Evolutionary conservation across 2,329 filamentous ascomycete species (phyloP).

Genomic region (Fusarium austroafricanum): DNA sequence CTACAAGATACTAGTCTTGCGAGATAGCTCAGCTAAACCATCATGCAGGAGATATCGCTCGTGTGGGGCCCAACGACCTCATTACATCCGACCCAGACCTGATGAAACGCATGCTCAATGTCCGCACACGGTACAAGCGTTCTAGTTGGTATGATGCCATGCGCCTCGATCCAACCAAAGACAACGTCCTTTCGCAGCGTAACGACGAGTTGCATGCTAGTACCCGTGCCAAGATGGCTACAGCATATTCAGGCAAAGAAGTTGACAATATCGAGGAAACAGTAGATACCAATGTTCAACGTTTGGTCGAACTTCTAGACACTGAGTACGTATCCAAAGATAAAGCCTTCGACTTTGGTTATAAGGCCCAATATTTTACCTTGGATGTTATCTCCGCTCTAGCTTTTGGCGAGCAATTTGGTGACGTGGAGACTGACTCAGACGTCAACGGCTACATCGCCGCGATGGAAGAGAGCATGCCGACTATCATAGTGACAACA

Average conservation of each 20-base stretch:
- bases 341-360: background rate
- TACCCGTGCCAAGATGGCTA: background rate
- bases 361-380: background rate
- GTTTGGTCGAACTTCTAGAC: background rate
- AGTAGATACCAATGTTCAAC: background rate
- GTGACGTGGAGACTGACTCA: background rate
- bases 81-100: background rate
- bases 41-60: background rate
- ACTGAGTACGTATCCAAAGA: background rate
- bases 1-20: too few species aligned
- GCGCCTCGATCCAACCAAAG: background rate
- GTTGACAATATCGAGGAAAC: fast-evolving
- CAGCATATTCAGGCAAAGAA: background rate
- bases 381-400: background rate
- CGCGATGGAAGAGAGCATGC: background rate
- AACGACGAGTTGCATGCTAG: background rate
- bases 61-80: background rate
- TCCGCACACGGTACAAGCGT: background rate
- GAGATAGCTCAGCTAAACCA: too few species aligned
- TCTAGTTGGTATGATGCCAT: background rate
- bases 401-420: background rate
- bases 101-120: background rate
- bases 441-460: background rate
- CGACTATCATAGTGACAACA: background rate
- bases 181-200: background rate